These are phyloP conservation scores for Prunus persica DNA, from an alignment of 306 rosid species.

Conservation along the genomic window Prunus_persica_NCBIv2 NC_034012.1:5433501-5434000, in stretches of 20 bases:
- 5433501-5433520: neutral
- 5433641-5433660: neutral
- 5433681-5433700: neutral
- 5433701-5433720: conserved; percentile 13
- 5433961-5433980: conserved; percentile 28
- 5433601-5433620: conserved; percentile 16
- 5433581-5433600: conserved; percentile 7
- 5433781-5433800: too few species aligned
- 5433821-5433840: neutral
- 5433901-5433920: conserved; percentile 22
- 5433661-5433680: conserved; percentile 7
- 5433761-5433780: too few species aligned
- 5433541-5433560: conserved; percentile 11
- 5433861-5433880: neutral
- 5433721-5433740: neutral
- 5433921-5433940: conserved; percentile 25
- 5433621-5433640: conserved; percentile 9
- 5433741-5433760: neutral
- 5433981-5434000: conserved; percentile 38
- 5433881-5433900: conserved; percentile 15
- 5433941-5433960: conserved; percentile 29
- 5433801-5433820: neutral
- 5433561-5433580: conserved; percentile 6
- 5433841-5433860: neutral
- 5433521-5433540: neutral